These are phyloP conservation scores for Serpula lacrymans DNA, from an alignment of 768 basidiomycete genomes.

Conservation along the genomic window DNA sequence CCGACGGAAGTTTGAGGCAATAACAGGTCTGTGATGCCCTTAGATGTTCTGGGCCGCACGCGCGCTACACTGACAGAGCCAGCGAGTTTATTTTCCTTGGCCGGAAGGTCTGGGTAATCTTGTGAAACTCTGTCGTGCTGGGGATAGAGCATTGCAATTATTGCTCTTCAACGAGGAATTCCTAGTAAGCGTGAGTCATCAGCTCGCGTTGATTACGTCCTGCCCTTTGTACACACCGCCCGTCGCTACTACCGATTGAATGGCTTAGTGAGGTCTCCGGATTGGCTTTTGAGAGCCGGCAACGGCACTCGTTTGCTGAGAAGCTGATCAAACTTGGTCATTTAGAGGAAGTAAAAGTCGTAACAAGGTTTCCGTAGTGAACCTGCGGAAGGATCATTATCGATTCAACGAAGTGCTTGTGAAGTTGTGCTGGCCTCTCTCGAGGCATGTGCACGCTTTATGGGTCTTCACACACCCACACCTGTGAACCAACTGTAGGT, in stretches of 20 bases:
- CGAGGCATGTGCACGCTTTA: constrained; percentile 27
- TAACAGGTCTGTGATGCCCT: constrained; percentile 91
- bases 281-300: constrained; percentile 64
- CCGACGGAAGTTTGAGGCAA: constrained; percentile 85
- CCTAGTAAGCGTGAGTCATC: constrained; percentile 87
- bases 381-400: constrained; percentile 79
- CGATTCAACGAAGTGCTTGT: constrained; percentile 30
- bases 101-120: constrained; percentile 78
- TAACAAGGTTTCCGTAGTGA: constrained; percentile 83
- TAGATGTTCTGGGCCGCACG: constrained; percentile 88
- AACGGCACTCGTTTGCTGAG: constrained; percentile 47
- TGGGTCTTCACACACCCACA: constrained; percentile 20
- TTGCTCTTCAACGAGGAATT: constrained; percentile 91
- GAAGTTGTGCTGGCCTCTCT: no score
- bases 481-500: constrained; percentile 7
- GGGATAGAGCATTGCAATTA: constrained; percentile 91
- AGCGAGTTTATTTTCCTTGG: constrained; percentile 74
- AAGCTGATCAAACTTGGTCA: constrained; percentile 77
- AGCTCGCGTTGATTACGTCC: constrained; percentile 88
- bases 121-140: constrained; percentile 79
- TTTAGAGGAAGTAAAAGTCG: constrained; percentile 85
- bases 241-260: constrained; percentile 90
- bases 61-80: constrained; percentile 88
- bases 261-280: constrained; percentile 85
- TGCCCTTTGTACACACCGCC: constrained; percentile 91